Base-by-base conservation (phyloP, 306 rosid genomes). In the Dryas alaskensis region DNA sequence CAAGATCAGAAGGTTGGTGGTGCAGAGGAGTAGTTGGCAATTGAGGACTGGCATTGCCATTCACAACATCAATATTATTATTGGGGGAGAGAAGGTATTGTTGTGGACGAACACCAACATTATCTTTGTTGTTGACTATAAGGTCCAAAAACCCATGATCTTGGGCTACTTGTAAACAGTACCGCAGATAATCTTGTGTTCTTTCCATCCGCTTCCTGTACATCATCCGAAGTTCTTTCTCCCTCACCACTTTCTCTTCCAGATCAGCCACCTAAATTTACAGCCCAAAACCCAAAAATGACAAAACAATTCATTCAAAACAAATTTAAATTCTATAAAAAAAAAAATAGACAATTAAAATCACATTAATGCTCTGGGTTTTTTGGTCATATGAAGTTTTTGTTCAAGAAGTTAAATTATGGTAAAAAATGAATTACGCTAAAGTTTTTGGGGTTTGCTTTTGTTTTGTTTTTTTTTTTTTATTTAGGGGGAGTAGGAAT, bases 161-260 rank as follows among this genome's bases (percentile, higher is more conserved):
- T 54, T 91, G 97, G 64, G 97, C 98, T 65, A 82, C 63, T 68
- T 91, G 89, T 59, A 93, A 91, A 73, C 94, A 89, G 54, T 82
- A 76, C 69, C 83, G 83, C n/a, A 91, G 64, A 77, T 90, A 89
- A 12, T 86, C 96, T 10, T 86, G 90, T 48, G 87, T 76, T 76
- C 84, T 86, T 67, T 83, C 86, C 82, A 77, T 46, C 46, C 73
- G 79, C 71, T 70, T 83, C 57, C 50, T 73, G 54, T 78, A 87
- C 70, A 79, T 73, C 0, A 82, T 49, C 61, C 77, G 43, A 0
- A 85, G 65, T 69, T 89, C 94, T 66, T 73, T 86, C 46, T 87
- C 91, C 73, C 73, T 89, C n/a, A 69, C 78, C 50, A 88, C 84
- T 50, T 88, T 92, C 79, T 79, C 79, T 81, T 89, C 96, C 67